These are phyloP conservation scores for Raphidocelis subcapitata DNA, from an alignment of 139 green algal species.

Conservation along the genomic window DNA sequence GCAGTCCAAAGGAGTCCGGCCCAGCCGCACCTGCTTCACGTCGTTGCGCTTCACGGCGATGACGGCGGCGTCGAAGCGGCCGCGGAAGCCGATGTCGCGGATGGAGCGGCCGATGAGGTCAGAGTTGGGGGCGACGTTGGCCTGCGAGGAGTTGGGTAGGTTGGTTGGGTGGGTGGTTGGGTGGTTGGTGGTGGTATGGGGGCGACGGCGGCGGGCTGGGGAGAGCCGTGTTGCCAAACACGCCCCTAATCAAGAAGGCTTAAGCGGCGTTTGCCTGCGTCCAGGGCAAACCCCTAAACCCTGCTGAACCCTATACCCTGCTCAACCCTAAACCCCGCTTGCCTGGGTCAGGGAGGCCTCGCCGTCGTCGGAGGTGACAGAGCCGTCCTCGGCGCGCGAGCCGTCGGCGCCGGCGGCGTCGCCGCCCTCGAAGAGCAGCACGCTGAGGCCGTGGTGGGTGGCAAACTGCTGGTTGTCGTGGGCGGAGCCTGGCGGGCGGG, in stretches of 20 bases:
- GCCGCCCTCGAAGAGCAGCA: conserved; percentile 21
- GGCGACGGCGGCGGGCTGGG: background rate
- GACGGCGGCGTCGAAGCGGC: conserved; percentile 63
- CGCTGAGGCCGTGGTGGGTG: conserved; percentile 26
- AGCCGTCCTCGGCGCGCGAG: conserved; percentile 12
- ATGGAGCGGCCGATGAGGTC: conserved; percentile 41
- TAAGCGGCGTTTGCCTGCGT: no score
- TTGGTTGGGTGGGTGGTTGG: no score
- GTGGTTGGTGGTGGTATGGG: background rate
- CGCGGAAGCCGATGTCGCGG: conserved; percentile 50
- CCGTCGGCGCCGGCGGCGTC: conserved; percentile 11
- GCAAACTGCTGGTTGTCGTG: conserved; percentile 26
- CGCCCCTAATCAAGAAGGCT: no score
- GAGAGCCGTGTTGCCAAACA: no score
- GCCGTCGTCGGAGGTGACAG: no score
- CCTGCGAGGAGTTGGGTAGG: no score
- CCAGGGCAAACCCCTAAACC: no score
- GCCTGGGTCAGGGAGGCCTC: conserved; percentile 18
- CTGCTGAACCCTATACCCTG: no score
- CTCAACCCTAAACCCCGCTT: no score
- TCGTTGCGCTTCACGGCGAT: conserved; percentile 65
- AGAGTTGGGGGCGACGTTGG: background rate
- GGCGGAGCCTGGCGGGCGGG: conserved; percentile 8
- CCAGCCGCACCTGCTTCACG: conserved; percentile 24
- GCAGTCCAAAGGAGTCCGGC: no score